Evolutionary conservation across 768 basidiomycete genomes (phyloP).

Genomic region (Piloderma croceum): DNA sequence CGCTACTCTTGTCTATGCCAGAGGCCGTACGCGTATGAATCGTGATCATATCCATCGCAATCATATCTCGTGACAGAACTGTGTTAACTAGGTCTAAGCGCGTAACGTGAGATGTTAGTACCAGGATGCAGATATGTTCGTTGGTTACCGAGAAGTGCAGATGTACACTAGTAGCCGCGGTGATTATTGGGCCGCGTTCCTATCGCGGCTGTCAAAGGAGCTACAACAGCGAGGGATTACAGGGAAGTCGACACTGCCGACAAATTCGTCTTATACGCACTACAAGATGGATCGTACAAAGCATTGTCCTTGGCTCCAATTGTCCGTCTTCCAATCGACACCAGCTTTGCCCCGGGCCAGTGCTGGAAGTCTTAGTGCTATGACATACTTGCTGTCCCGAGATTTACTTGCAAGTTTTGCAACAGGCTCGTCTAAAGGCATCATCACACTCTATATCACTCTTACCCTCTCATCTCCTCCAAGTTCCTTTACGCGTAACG

Average conservation of each 20-base stretch:
- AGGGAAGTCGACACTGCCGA: slow-evolving; percentile 42
- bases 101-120: slow-evolving; percentile 69
- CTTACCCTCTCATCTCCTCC: slow-evolving; percentile 37
- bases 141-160: background rate
- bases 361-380: slow-evolving; percentile 36
- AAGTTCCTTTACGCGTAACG: slow-evolving; percentile 40
- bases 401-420: slow-evolving; percentile 51
- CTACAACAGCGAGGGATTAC: too few relatives aligned
- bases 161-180: slow-evolving; percentile 11
- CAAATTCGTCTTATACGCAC: slow-evolving; percentile 48
- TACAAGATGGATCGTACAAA: slow-evolving; percentile 52
- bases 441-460: slow-evolving; percentile 52
- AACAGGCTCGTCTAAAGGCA: slow-evolving; percentile 52
- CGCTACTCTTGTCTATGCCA: slow-evolving; percentile 43
- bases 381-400: slow-evolving; percentile 36
- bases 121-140: slow-evolving; percentile 41
- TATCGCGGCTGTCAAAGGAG: slow-evolving; percentile 4
- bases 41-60: slow-evolving; percentile 57
- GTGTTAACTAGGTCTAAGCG: slow-evolving; percentile 66
- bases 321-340: slow-evolving; percentile 21
- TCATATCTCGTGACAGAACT: slow-evolving; percentile 61
- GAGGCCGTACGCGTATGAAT: slow-evolving; percentile 65
- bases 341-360: slow-evolving; percentile 18
- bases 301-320: slow-evolving; percentile 46
- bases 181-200: slow-evolving; percentile 11